Evolutionary conservation across 2,329 filamentous ascomycete genomes (phyloP), one percentile per base, ranked within the genome.

Genomic region (Aspergillus sp.): DNA sequence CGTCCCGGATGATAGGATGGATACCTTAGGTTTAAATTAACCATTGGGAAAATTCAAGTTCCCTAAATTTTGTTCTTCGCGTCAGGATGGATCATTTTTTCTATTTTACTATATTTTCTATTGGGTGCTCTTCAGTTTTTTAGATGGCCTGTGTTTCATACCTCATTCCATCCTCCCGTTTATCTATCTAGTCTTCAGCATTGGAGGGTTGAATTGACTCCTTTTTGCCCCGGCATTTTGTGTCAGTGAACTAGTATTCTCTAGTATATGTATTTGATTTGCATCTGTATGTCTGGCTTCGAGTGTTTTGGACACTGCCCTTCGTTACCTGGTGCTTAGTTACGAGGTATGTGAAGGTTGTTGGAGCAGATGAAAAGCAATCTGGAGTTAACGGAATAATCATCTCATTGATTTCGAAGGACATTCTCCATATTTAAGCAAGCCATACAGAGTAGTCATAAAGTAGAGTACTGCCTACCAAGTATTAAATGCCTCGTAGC

Each of bases 111-210:
- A 11, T 30, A 11, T 57, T 61, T 66, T 48, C 52, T 61, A 53
- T 54, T 60, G 57, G 60, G 57, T 62, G 54, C 58, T 61, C 55
- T 52, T 47, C n/a, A 24, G 11, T 57, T 54, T 51, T 61, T 62
- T 66, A 66, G 64, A 66, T 61, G 64, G 64, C 63, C 46, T 64
- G 45, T 48, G 61, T 55, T 66, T 64, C 61, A 66, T 66, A 65
- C 64, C 64, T 61, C 54, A 42, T 53, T 46, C 34, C 49, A 54
- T 33, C 37, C 54, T 51, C 54, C 56, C 33, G 13, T 45, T 30
- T 30, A 30, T 11, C 27, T 40, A 60, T 57, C 56, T 66, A 65
- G 63, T 65, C 58, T 57, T 61, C 59, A 56, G 54, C 58, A 56
- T 60, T 54, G 58, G 61, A 58, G 61, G 59, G 60, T 57, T 64